A percentile compares a stretch with the other conserved stretches of the same genome.
These are phyloP conservation scores for Lineolata rhizophorae DNA, from an alignment of 495 filamentous ascomycete genomes.

Conservation along the genomic window DNA sequence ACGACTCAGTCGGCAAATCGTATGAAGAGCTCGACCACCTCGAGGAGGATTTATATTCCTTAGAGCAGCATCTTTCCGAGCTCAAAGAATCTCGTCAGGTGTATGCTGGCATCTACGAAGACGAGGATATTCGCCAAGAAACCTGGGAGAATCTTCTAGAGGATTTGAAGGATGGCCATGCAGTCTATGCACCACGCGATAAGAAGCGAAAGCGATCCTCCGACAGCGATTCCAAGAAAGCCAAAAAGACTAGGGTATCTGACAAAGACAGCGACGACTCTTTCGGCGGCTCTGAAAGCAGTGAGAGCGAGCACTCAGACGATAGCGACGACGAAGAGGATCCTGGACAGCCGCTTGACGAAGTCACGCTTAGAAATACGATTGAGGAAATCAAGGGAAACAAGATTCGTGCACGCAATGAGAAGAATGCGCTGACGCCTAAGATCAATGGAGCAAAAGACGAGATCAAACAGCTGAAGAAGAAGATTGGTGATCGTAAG, in stretches of 20 bases:
- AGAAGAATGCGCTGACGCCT: conserved; percentile 14
- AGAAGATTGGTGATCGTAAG: conserved; percentile 16
- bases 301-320: conserved; percentile 8
- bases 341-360: conserved; percentile 14
- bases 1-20: conserved; percentile 14
- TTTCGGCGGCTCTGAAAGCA: too few relatives aligned
- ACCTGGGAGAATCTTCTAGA: conserved; percentile 26
- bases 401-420: conserved; percentile 19
- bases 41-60: conserved; percentile 14
- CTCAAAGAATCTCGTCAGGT: conserved; percentile 17
- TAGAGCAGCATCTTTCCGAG: conserved; percentile 17
- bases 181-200: conserved; percentile 24
- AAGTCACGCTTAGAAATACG: conserved; percentile 18
- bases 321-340: conserved; percentile 12
- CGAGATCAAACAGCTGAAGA: conserved; percentile 13
- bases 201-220: conserved; percentile 21
- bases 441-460: conserved; percentile 12
- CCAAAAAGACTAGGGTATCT: too few relatives aligned
- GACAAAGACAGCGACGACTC: too few relatives aligned
- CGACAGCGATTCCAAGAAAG: too few relatives aligned
- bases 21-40: conserved; percentile 15
- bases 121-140: conserved; percentile 20
- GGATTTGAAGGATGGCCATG: conserved; percentile 23
- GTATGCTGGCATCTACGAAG: conserved; percentile 15
- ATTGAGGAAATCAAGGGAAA: conserved; percentile 17